Base-by-base conservation (phyloP, 371 early-diverging fungal species). In the Mucor circinelloides region DNA sequence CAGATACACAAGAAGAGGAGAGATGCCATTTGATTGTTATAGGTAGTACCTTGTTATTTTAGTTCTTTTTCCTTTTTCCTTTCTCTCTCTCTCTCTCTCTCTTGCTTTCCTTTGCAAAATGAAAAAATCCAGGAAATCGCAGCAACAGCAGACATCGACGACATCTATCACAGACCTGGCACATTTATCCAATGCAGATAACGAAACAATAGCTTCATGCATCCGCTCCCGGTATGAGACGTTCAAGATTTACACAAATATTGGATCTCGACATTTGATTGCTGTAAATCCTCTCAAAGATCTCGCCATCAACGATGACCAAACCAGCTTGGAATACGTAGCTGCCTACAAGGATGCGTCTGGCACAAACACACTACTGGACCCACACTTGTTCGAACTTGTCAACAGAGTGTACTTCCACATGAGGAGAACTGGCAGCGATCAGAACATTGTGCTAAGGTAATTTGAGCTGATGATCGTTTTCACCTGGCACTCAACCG, bases 311-410 rank as follows among this genome's bases (percentile, higher is more conserved):
- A 79, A 83, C 56, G 73, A 84, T 38, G 93, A 91, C 67, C 84
- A 82, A 32, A 73, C 84, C 13, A 84, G 90, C 25, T 85, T 92
- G 69, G 89, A 92, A 57, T 92, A 93, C 73, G 91, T 89, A 12
- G 80, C 87, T 38, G 86, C 86, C 52, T 90, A 90, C 71, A 86
- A 87, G 69, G 85, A 86, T 64, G 74, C 85, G 19, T 62, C 67
- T 63, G 74, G 17, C 63, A 69, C 31, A 48, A 70, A 31, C 67
- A 54, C 60, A 2, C 38, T 54, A 13, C 69, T 87, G 65, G 75
- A 85, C 3, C 95, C 98, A 5, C 98, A 97, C 76, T 87, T 94
- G 13, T 97, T 91, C 78, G 89, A 92, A 58, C 77, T 92, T 58
- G 89, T 84, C 6, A 86, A 84, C 23, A 76, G 81, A 19, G 87